phyloP scores from a whole-genome alignment of 257 asterid species.

The Primulina tabacum region DNA sequence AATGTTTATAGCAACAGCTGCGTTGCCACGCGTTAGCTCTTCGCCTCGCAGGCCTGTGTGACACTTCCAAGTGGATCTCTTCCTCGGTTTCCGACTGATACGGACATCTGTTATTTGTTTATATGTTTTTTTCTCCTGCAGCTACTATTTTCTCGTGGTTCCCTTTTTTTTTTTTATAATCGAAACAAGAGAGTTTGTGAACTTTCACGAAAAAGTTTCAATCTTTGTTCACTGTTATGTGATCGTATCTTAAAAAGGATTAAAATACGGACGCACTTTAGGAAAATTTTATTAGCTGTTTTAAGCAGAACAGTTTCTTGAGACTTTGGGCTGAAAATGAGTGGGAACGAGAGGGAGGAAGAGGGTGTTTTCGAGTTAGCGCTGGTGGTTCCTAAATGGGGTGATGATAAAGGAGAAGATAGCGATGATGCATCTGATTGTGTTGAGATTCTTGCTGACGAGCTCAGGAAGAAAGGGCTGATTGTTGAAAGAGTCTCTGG shows the following conservation, averaged over 20 bases:
- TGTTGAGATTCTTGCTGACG: slow-evolving; percentile 62
- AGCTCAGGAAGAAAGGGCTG: slow-evolving; percentile 64
- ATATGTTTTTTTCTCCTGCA: no score
- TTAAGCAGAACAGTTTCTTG: neutral
- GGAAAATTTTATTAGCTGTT: neutral
- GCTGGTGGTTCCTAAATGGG: slow-evolving; percentile 61
- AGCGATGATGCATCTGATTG: slow-evolving; percentile 31
- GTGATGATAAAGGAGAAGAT: slow-evolving; percentile 32
- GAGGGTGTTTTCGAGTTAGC: slow-evolving; percentile 65
- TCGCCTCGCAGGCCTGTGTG: neutral
- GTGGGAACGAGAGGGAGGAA: slow-evolving; percentile 49
- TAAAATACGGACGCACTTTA: slow-evolving; percentile 21
- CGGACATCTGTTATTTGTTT: neutral
- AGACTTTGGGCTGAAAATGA: slow-evolving; percentile 47
- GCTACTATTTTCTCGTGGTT: neutral
- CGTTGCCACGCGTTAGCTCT: neutral
- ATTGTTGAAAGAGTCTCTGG: slow-evolving; percentile 72
- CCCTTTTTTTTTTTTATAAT: no score
- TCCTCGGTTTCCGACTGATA: neutral
- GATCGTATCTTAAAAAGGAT: neutral
- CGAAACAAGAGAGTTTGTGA: neutral
- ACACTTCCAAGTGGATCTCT: neutral
- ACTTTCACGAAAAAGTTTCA: neutral
- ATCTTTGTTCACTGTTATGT: neutral
- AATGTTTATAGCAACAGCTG: no score